These are phyloP conservation scores for Vanrija humicola DNA, from an alignment of 1,284 basidiomycete species.

Conservation along the genomic window DNA sequence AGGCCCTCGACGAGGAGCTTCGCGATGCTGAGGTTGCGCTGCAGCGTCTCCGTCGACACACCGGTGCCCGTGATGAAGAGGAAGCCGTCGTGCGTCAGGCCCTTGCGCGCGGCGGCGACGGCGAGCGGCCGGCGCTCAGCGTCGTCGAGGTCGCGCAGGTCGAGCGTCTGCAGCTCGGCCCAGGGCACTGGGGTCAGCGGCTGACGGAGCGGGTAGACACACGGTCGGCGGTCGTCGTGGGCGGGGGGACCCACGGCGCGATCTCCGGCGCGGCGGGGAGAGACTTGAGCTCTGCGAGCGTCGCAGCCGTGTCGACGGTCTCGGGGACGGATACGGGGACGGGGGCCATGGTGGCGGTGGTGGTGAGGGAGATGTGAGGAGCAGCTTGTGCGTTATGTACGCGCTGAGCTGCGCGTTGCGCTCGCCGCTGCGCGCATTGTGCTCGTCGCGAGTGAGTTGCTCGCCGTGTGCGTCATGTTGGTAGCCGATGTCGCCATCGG, in stretches of 20 bases:
- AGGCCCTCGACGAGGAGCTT: conserved; percentile 55
- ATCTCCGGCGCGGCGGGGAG: background rate
- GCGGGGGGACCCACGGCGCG: conserved; percentile 10
- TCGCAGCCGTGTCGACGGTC: background rate
- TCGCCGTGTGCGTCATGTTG: background rate
- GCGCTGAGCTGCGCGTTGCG: too few relatives aligned
- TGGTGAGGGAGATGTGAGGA: too few relatives aligned
- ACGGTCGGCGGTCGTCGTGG: conserved; percentile 14
- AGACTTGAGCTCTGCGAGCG: background rate
- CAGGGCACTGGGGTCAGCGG: conserved; percentile 1
- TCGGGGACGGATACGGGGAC: too few relatives aligned
- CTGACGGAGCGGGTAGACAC: conserved; percentile 7
- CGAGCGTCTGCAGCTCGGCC: conserved; percentile 21
- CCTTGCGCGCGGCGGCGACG: conserved; percentile 10
- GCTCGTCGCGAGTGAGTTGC: background rate
- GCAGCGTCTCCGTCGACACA: conserved; percentile 13
- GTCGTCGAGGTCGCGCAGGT: conserved; percentile 18
- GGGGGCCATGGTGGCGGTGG: too few relatives aligned
- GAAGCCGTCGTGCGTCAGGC: conserved; percentile 19
- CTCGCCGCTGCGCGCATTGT: background rate
- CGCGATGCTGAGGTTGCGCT: conserved; percentile 21
- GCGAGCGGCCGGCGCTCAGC: conserved; percentile 1
- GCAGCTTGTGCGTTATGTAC: too few relatives aligned
- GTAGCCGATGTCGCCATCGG: background rate
- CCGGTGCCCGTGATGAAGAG: conserved; percentile 22